Conservation (phyloP, 192 early-diverging fungal genomes). For the Diversispora epigaea region DNA sequence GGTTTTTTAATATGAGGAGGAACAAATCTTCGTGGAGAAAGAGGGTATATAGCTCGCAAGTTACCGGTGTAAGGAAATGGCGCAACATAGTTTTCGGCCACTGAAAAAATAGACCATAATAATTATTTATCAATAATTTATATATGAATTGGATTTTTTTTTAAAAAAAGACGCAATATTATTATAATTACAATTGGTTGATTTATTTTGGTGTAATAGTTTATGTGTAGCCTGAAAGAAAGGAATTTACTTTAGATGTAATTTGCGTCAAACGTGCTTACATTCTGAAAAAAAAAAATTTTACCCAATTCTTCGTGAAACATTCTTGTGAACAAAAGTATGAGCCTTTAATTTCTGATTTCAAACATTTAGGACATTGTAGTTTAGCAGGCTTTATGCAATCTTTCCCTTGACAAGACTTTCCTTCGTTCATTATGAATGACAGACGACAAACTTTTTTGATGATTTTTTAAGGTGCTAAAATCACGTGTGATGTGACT, state of each 20-base stretch:
- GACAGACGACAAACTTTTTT: not conserved
- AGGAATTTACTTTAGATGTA: not conserved
- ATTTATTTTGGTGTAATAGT: not conserved
- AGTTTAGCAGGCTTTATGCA: constrained; percentile 68
- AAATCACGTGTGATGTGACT: too few relatives aligned
- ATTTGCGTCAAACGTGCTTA: too few relatives aligned
- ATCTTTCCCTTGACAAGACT: constrained; percentile 44
- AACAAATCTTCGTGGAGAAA: constrained; percentile 66
- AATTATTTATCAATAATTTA: not conserved
- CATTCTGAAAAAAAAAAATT: not conserved
- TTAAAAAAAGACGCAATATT: not conserved
- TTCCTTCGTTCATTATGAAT: constrained; percentile 21
- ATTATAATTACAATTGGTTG: not conserved
- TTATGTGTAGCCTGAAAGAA: constrained; percentile 18
- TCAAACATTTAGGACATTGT: constrained; percentile 82
- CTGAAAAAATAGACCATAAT: not conserved
- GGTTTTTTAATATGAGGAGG: constrained; percentile 67
- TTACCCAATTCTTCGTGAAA: constrained; percentile 72
- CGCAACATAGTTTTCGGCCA: constrained; percentile 10
- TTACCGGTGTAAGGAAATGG: constrained; percentile 58
- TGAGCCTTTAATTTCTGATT: constrained; percentile 61
- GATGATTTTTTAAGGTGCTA: too few relatives aligned
- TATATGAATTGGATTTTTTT: not conserved
- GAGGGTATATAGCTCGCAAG: constrained; percentile 72
- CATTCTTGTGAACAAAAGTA: constrained; percentile 82